A percentile compares a stretch with the other conserved stretches of the same genome.
These are phyloP conservation scores for Xylaria arbuscula DNA, from an alignment of 2,329 filamentous ascomycete species.

Conservation along the genomic window DNA sequence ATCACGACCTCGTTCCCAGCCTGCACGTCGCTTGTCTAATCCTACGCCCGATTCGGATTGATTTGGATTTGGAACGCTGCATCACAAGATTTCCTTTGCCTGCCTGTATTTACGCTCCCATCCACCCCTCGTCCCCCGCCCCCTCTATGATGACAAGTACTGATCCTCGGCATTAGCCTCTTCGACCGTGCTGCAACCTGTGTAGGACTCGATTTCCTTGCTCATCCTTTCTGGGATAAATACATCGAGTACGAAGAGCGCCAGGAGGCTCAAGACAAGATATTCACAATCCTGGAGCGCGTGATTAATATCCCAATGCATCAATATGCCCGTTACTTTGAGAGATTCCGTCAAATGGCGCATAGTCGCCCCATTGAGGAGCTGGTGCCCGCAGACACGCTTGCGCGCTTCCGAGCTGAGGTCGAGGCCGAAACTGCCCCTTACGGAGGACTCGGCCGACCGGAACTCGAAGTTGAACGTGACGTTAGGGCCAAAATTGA, in stretches of 20 bases:
- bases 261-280: conserved; percentile 82
- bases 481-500: conserved; percentile 85
- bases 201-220: conserved; percentile 92
- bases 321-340: conserved; percentile 94
- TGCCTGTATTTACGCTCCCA: conserved; percentile 72
- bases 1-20: conserved; percentile 51
- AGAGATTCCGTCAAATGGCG: conserved; percentile 83
- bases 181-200: conserved; percentile 89
- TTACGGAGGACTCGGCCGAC: conserved; percentile 65
- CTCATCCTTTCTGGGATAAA: conserved; percentile 98
- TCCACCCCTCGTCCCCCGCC: conserved; percentile 50
- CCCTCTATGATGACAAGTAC: conserved; percentile 43
- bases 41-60: conserved; percentile 49
- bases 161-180: conserved; percentile 69
- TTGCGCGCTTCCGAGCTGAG: conserved; percentile 77
- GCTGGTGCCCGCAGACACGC: conserved; percentile 73
- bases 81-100: conserved; percentile 64
- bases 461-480: conserved; percentile 83
- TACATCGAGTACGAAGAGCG: conserved; percentile 98
- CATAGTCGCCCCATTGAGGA: conserved; percentile 78
- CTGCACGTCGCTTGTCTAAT: conserved; percentile 57
- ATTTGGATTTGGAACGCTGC: conserved; percentile 62
- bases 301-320: conserved; percentile 93
- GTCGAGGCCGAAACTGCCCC: conserved; percentile 72
- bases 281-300: conserved; percentile 84